Evolutionary conservation across 768 basidiomycete species (phyloP).

Genomic region (Pulveroboletus sp.): DNA sequence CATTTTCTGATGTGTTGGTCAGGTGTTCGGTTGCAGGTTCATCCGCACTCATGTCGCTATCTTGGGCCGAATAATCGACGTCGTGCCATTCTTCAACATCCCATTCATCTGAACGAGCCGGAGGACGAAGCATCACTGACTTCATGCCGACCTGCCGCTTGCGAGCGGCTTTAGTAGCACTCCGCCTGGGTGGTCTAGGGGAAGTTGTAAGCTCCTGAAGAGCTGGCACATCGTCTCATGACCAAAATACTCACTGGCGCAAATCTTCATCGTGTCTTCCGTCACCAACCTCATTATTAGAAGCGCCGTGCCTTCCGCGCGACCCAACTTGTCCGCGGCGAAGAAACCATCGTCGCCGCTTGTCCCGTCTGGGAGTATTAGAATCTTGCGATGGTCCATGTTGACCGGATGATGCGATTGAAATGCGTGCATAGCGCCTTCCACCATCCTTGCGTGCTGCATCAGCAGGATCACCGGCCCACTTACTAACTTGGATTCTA

Average conservation of each 20-base stretch:
- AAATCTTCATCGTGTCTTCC: conserved; percentile 2
- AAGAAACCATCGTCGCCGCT: conserved; percentile 14
- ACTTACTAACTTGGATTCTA: not conserved
- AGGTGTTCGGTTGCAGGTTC: not conserved
- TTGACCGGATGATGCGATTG: conserved; percentile 11
- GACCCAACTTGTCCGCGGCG: conserved; percentile 8
- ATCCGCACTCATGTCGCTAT: conserved; percentile 3
- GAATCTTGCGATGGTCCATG: not conserved
- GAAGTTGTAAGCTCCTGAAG: conserved; percentile 1
- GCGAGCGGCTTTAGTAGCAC: conserved; percentile 13
- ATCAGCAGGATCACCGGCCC: conserved; percentile 3
- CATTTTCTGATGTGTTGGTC: conserved; percentile 8
- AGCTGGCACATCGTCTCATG: not conserved
- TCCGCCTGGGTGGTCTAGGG: conserved; percentile 7
- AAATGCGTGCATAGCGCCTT: conserved; percentile 18
- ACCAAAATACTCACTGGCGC: conserved; percentile 3
- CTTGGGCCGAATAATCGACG: not conserved
- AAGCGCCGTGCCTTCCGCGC: not conserved
- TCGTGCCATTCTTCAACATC: conserved; percentile 4
- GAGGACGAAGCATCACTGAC: not conserved
- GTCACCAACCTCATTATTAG: not conserved
- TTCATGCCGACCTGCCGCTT: conserved; percentile 13
- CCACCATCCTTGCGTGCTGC: conserved; percentile 2
- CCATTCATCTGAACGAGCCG: not conserved
- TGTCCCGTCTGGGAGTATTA: not conserved